Percentiles rank a stretch among this genome's conserved stretches.
Conservation (phyloP, 2,329 filamentous ascomycete genomes). For the Cyclaneusma minus region DNA sequence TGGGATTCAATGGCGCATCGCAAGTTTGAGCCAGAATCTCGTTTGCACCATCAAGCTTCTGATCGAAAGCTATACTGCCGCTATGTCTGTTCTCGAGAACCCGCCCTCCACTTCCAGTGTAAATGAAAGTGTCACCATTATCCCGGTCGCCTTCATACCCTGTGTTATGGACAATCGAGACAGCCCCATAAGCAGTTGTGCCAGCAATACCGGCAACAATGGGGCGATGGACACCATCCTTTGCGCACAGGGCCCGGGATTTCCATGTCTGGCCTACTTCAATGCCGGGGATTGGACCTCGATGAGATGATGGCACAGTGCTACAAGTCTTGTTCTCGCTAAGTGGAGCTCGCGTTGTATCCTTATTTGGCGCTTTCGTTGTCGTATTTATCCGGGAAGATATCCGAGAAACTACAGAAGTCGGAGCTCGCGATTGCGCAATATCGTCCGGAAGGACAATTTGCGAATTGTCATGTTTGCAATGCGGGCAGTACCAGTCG, state of each 20-base stretch:
- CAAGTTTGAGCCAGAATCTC: conserved; percentile 1
- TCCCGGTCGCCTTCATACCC: conserved; percentile 2
- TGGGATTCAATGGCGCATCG: background rate
- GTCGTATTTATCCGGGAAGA: too few species aligned
- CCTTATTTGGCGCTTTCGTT: too few species aligned
- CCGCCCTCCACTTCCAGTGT: conserved; percentile 2
- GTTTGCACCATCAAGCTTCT: conserved; percentile 1
- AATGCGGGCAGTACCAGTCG: too few species aligned
- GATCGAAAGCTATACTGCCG: conserved; percentile 1
- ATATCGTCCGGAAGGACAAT: too few species aligned
- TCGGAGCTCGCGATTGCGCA: too few species aligned
- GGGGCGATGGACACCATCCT: conserved; percentile 1
- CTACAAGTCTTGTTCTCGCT: conserved; percentile 1
- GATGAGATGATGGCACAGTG: background rate
- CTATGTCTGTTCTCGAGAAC: background rate
- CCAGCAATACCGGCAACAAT: conserved; percentile 2
- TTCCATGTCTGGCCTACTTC: conserved; percentile 2
- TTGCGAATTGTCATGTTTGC: too few species aligned
- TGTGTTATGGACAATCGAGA: conserved; percentile 1
- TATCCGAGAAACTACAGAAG: too few species aligned
- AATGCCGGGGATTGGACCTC: conserved; percentile 3
- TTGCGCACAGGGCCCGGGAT: background rate
- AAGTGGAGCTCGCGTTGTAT: background rate
- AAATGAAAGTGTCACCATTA: conserved; percentile 1
- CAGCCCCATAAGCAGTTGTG: background rate